Base-by-base conservation (phyloP, 257 asterid genomes). In the Solanum virginianum region DNA sequence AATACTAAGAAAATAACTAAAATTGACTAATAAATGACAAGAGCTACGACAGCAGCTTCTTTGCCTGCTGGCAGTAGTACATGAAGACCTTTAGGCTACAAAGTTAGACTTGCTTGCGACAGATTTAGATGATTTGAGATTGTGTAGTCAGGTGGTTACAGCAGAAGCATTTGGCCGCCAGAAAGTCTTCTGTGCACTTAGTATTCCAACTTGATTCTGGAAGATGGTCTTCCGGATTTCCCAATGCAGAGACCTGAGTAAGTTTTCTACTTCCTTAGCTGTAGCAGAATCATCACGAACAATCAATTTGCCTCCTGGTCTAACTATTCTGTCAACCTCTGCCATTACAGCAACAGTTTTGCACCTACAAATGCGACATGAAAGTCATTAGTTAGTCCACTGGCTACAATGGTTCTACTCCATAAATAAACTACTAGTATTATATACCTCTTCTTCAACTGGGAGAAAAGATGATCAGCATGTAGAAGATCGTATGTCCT, bases 391-490 rank as follows among this genome's bases (percentile, higher is more conserved):
- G 15, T 29, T 56, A 15, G 54, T 17, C 13, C 36, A 24, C 66
- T 10, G 66, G 36, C 87, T 63, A 63, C 72, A 59, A 57, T 53
- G 68, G 45, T 59, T 75, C 57, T 55, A 54, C 80, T 24, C 62
- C 66, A 75, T 24, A 22, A 68, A 47, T 47, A 47, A 53, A 5
- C 57, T 53, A 39, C 29, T 70, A 70, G 8, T 51, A 18, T 62
- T 89, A 60, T 60, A 22, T 60, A 94, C 98, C 98, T 91, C 84
- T 88, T 92, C 85, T 91, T 91, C 60, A 94, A 89, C 57, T 84
- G 90, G 39, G 98, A 94, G 91, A 95, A 91, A 60, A 95, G 97
- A 86, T 93, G 97, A 90, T 95, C 97, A 18, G 98, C 98, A 80
- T 94, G 97, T 45, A 95, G 90, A 83, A 95, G 97, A 86, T 94